These are phyloP conservation scores for Wickerhamiella alocasiicola DNA, from an alignment of 805 yeast genomes.

Conservation along the genomic window DNA sequence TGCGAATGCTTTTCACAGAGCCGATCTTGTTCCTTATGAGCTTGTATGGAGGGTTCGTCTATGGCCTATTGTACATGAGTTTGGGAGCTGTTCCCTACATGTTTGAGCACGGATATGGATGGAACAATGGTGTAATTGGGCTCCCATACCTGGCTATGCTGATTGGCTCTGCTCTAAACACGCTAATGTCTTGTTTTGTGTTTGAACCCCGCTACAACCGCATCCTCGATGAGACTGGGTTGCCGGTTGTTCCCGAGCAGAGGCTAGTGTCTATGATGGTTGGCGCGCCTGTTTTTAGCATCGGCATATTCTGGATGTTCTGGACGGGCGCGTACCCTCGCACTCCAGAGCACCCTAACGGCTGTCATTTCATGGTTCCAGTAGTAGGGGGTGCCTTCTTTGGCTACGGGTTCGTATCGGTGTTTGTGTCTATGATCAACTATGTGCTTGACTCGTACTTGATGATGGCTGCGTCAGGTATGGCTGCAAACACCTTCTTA, in stretches of 20 bases:
- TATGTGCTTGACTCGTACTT: constrained; percentile 63
- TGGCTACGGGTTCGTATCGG: constrained; percentile 55
- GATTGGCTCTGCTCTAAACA: constrained; percentile 55
- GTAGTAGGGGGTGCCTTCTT: constrained; percentile 49
- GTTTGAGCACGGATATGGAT: constrained; percentile 39
- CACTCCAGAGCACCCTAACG: constrained; percentile 47
- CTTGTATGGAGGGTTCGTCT: constrained; percentile 31
- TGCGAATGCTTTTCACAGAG: constrained; percentile 28
- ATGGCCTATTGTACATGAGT: constrained; percentile 31
- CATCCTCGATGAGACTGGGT: constrained; percentile 37
- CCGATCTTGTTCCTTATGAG: constrained; percentile 30
- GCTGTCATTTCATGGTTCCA: constrained; percentile 72
- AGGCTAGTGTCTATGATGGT: constrained; percentile 64
- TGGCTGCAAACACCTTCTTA: constrained; percentile 60
- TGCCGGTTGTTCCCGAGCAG: constrained; percentile 60
- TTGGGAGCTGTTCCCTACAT: constrained; percentile 31
- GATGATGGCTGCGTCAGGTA: constrained; percentile 63
- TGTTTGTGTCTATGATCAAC: constrained; percentile 56
- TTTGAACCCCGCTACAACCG: constrained; percentile 42
- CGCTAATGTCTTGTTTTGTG: constrained; percentile 36
- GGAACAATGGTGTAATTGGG: constrained; percentile 50
- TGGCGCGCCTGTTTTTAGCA: constrained; percentile 57
- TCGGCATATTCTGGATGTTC: constrained; percentile 75
- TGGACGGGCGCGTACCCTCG: constrained; percentile 76
- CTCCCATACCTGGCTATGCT: constrained; percentile 73